Evolutionary conservation across 768 basidiomycete species (phyloP).

Genomic region (Lactarius trivialis): DNA sequence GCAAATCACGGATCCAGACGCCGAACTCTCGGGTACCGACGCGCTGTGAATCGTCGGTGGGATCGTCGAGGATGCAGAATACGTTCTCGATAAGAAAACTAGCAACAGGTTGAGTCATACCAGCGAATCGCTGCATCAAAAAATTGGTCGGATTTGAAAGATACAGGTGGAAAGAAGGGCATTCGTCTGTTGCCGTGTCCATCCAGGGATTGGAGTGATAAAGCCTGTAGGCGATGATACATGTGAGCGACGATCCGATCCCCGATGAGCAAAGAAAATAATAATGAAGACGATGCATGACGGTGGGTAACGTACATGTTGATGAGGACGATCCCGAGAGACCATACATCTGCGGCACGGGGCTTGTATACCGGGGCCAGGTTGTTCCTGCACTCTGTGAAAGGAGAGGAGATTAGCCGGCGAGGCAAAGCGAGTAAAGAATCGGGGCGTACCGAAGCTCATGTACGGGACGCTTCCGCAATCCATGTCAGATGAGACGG

Average conservation of each 20-base stretch:
- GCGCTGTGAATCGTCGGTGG: too few relatives aligned
- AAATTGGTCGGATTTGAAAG: conserved; percentile 74
- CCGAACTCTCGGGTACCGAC: too few relatives aligned
- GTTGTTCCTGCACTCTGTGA: too few relatives aligned
- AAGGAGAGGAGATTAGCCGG: conserved; percentile 14
- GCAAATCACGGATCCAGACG: conserved; percentile 77
- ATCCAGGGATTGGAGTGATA: conserved; percentile 99
- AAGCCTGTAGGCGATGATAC: conserved; percentile 48
- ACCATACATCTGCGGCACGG: conserved; percentile 97
- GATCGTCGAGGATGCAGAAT: too few relatives aligned
- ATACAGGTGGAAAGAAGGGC: conserved; percentile 77
- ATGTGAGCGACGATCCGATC: conserved; percentile 10
- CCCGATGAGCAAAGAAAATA: conserved; percentile 2
- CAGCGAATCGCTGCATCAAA: conserved; percentile 85
- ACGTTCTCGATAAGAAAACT: too few relatives aligned
- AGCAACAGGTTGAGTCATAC: conserved; percentile 82
- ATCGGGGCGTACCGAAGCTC: conserved; percentile 71
- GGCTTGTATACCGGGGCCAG: conserved; percentile 90
- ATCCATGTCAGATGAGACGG: conserved; percentile 91
- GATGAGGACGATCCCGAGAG: conserved; percentile 96
- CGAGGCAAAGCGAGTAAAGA: conserved; percentile 10
- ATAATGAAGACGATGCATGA: conserved; percentile 5
- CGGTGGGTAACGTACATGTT: conserved; percentile 71
- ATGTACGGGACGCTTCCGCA: conserved; percentile 98
- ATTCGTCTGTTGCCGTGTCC: conserved; percentile 78